These are phyloP conservation scores for Jimgerdemannia flammicorona DNA, from an alignment of 192 early-diverging fungal species.

Conservation along the genomic window DNA sequence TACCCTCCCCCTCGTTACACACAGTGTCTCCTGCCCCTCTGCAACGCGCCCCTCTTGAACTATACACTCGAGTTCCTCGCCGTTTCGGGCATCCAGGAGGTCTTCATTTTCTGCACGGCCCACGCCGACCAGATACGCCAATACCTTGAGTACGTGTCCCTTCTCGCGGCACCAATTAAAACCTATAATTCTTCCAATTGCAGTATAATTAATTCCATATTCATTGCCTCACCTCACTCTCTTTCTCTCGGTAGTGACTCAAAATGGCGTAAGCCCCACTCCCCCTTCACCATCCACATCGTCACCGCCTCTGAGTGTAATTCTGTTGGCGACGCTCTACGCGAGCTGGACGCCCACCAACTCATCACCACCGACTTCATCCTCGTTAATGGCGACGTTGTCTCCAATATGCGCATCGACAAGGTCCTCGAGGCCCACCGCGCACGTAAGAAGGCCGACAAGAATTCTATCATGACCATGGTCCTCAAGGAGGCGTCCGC, in stretches of 20 bases:
- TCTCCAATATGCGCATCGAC: conserved; percentile 85
- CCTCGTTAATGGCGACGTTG: conserved; percentile 83
- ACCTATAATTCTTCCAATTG: background rate
- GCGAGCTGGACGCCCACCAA: conserved; percentile 81
- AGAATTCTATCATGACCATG: conserved; percentile 94
- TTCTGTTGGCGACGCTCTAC: conserved; percentile 89
- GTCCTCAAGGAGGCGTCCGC: conserved; percentile 70
- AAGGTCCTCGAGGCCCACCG: conserved; percentile 79
- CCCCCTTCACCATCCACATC: conserved; percentile 66
- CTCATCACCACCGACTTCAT: conserved; percentile 88
- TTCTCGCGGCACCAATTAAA: background rate
- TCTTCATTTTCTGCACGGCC: conserved; percentile 80
- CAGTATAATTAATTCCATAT: background rate
- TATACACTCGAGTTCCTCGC: conserved; percentile 95
- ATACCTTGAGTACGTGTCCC: conserved; percentile 69
- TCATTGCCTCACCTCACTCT: background rate
- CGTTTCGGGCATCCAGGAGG: conserved; percentile 78
- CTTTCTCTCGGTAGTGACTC: conserved; percentile 42
- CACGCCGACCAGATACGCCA: conserved; percentile 80
- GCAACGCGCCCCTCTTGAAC: conserved; percentile 95
- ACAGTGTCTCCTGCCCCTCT: conserved; percentile 87
- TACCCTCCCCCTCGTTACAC: background rate
- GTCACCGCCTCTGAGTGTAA: conserved; percentile 68
- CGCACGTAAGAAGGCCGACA: conserved; percentile 66
- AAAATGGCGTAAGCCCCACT: conserved; percentile 65